Conservation (phyloP, 192 early-diverging fungal species). For the Coemansia sp. region DNA sequence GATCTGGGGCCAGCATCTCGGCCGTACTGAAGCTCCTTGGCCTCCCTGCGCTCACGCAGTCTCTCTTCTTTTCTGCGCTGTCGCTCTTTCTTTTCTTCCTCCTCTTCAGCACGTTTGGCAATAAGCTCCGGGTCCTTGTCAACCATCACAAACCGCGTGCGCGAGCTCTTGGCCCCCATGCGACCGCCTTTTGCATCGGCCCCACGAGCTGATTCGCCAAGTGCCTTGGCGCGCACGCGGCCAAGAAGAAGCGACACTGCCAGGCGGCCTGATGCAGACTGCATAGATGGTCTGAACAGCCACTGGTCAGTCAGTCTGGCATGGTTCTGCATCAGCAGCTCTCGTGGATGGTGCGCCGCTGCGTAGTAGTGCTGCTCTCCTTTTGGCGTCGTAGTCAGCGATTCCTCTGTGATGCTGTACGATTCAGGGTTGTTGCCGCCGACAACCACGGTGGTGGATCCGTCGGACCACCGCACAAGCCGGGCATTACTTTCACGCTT, state of each 20-base stretch:
- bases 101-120: constrained; percentile 36
- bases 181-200: constrained; percentile 8
- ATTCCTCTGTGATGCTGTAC: constrained; percentile 31
- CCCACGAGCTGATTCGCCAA: neutral
- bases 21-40: constrained; percentile 20
- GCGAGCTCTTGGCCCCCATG: constrained; percentile 14
- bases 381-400: constrained; percentile 14
- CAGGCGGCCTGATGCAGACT: constrained; percentile 22
- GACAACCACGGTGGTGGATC: constrained; percentile 40
- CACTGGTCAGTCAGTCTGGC: constrained; percentile 46
- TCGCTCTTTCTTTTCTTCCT: constrained; percentile 45
- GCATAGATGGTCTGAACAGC: constrained; percentile 28
- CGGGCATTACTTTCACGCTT: constrained; percentile 48
- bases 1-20: constrained; percentile 7
- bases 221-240: constrained; percentile 6
- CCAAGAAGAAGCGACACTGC: constrained; percentile 15
- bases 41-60: constrained; percentile 39
- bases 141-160: constrained; percentile 43
- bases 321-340: constrained; percentile 40
- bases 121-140: constrained; percentile 44
- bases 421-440: constrained; percentile 31
- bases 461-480: constrained; percentile 55
- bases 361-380: constrained; percentile 34
- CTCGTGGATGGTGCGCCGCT: constrained; percentile 28
- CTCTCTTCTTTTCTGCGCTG: constrained; percentile 45